Percentiles rank a stretch among this genome's conserved stretches.
These are phyloP conservation scores for Neonectria faginata DNA, from an alignment of 2,329 filamentous ascomycete species.

Conservation along the genomic window DNA sequence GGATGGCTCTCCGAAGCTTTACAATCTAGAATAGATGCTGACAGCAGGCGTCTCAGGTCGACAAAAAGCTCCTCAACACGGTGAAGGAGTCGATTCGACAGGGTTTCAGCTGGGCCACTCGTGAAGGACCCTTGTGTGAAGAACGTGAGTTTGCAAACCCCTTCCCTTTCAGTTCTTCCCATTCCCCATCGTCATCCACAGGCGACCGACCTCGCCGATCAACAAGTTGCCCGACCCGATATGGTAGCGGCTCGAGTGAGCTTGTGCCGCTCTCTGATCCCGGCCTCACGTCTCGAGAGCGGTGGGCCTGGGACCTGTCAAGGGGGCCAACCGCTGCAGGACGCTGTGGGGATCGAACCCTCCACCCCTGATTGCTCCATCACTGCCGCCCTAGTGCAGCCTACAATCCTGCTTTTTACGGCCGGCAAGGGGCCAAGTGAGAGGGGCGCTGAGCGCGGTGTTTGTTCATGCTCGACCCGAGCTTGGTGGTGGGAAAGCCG, in stretches of 20 bases:
- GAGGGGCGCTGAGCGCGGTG: constrained; percentile 25
- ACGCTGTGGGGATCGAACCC: constrained; percentile 38
- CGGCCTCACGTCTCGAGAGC: constrained; percentile 23
- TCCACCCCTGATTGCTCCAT: constrained; percentile 39
- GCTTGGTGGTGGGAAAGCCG: constrained; percentile 21
- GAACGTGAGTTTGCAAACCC: constrained; percentile 75
- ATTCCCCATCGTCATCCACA: constrained; percentile 9
- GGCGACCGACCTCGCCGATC: constrained; percentile 15
- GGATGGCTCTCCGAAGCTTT: constrained; percentile 1
- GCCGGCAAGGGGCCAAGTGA: constrained; percentile 16
- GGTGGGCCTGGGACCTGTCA: constrained; percentile 36
- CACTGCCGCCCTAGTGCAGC: constrained; percentile 34
- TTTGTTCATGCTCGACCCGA: constrained; percentile 24
- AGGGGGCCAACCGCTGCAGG: constrained; percentile 25
- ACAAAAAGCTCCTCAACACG: constrained; percentile 87
- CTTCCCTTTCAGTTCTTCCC: constrained; percentile 18
- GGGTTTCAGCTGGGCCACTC: constrained; percentile 95
- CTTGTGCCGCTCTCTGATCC: constrained; percentile 20
- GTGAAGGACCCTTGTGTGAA: constrained; percentile 97
- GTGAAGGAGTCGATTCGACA: constrained; percentile 95
- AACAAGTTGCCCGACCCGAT: constrained; percentile 15
- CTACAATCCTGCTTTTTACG: constrained; percentile 32
- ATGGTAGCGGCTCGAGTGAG: constrained; percentile 36
- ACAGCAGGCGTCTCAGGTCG: constrained; percentile 66
- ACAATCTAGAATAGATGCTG: constrained; percentile 15